Evolutionary conservation across 768 basidiomycete genomes (phyloP).

Genomic region (Suillus luteus): DNA sequence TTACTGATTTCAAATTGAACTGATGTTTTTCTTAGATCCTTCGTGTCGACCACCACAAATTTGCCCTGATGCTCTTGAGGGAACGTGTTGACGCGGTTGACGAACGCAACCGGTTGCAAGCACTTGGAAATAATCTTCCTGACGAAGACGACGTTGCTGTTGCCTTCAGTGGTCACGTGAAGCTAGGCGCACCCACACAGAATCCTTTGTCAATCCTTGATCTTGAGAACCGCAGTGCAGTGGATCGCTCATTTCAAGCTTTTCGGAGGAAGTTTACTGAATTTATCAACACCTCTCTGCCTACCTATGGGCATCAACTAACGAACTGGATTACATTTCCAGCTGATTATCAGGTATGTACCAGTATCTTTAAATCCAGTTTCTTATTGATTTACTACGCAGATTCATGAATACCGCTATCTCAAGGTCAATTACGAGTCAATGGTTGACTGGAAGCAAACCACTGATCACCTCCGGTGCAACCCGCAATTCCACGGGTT

Average conservation of each 20-base stretch:
- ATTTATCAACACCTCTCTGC: conserved; percentile 8
- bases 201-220: neutral
- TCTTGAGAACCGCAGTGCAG: neutral
- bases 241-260: neutral
- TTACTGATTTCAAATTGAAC: neutral
- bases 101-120: conserved; percentile 22
- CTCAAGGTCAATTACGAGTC: conserved; percentile 32
- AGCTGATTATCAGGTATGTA: conserved; percentile 1
- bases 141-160: neutral
- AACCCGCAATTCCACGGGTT: conserved; percentile 32
- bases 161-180: neutral
- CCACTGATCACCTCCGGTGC: conserved; percentile 30
- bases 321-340: conserved; percentile 7
- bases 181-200: neutral
- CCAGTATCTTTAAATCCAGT: neutral
- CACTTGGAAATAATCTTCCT: conserved; percentile 4
- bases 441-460: conserved; percentile 27
- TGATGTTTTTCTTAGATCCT: conserved; percentile 13
- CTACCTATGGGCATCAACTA: conserved; percentile 3
- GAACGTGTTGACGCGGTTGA: conserved; percentile 1
- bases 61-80: conserved; percentile 14
- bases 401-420: conserved; percentile 30
- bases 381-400: neutral
- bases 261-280: conserved; percentile 8
- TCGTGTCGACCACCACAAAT: conserved; percentile 16